Base-by-base conservation (phyloP, 75 land plant species). In the Selaginella tamariscina region DNA sequence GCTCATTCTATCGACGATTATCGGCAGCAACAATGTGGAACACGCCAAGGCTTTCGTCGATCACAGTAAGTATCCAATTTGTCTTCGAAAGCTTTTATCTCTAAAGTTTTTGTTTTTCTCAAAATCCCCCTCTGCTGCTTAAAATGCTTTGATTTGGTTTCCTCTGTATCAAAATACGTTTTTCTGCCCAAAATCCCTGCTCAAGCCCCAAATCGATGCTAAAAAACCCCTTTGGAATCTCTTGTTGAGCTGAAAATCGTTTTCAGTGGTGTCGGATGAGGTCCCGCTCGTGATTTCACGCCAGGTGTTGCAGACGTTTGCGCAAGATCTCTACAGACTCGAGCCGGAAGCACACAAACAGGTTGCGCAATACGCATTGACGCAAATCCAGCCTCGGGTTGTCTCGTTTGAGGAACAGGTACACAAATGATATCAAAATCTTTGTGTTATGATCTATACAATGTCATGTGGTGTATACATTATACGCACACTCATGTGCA, bases 371-470 rank as follows among this genome's bases (percentile, higher is more conserved):
- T 89, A 88, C 72, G 81, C 86, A 21, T 78, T 93, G 27, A 70
- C 79, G 26, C 96, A 89, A 75, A 89, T 93, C 80, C 98, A 93
- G 73, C 88, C 91, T n/a, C 81, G 98, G 18, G 96, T 89, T 31
- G 98, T 93, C 22, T 93, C 98, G 20, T 93, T 93, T 72, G 98
- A 93, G 65, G 98, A 93, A 33, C 98, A 93, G 96, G 98, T 92
- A n/a, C n/a, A n/a, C n/a, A n/a, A n/a, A n/a, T n/a, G n/a, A n/a
- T n/a, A n/a, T n/a, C n/a, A n/a, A n/a, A n/a, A n/a, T n/a, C n/a
- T n/a, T n/a, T n/a, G n/a, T n/a, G n/a, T n/a, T n/a, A n/a, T n/a
- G n/a, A n/a, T n/a, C n/a, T n/a, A n/a, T n/a, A n/a, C n/a, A n/a
- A n/a, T n/a, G n/a, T n/a, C n/a, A n/a, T n/a, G n/a, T n/a, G n/a